phyloP scores from a whole-genome alignment of 148 eudicot species.

The Fagopyrum homotropicum region DNA sequence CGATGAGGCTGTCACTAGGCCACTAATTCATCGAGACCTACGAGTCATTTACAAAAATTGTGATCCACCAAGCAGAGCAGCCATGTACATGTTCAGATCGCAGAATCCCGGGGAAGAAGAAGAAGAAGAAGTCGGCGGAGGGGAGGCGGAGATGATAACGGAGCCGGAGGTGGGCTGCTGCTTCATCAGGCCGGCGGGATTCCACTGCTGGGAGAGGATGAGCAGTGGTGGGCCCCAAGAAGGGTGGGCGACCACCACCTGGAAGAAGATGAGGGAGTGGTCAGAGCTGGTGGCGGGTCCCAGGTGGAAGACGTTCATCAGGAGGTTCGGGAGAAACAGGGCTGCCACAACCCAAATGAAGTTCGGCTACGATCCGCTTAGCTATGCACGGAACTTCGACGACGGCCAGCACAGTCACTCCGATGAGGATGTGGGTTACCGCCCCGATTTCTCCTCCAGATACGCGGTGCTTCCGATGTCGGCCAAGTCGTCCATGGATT shows the following conservation, averaged over 20 bases:
- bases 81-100: neutral
- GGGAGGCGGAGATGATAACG: neutral
- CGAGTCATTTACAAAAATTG: neutral
- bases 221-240: neutral
- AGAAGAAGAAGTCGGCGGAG: neutral
- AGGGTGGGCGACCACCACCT: neutral
- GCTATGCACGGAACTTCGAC: conserved; percentile 11
- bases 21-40: neutral
- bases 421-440: neutral
- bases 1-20: neutral
- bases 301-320: conserved; percentile 1
- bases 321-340: conserved; percentile 7
- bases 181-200: neutral
- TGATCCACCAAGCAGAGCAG: neutral
- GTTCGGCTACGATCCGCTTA: conserved; percentile 9
- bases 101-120: neutral
- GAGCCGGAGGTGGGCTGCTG: neutral
- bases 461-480: conserved; percentile 20
- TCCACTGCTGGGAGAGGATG: conserved; percentile 11
- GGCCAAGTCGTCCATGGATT: conserved; percentile 25
- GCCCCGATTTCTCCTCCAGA: conserved; percentile 8
- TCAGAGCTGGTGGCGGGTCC: conserved; percentile 12
- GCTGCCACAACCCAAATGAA: neutral
- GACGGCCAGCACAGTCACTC: neutral
- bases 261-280: conserved; percentile 15